Conservation (phyloP, 2,329 filamentous ascomycete genomes). For the Orbilia brochopaga region DNA sequence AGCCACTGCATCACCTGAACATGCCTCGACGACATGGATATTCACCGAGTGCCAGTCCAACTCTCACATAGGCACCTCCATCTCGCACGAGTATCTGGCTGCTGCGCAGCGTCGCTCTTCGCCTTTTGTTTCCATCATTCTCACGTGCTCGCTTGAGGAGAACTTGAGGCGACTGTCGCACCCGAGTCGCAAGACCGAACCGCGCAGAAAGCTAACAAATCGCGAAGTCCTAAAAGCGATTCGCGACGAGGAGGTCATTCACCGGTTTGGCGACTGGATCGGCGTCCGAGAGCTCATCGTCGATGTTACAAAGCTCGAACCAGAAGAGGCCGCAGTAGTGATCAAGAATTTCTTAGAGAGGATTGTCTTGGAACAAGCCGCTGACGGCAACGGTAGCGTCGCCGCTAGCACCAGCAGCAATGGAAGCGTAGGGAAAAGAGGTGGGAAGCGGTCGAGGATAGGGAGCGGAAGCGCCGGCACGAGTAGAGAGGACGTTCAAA, state of each 20-base stretch:
- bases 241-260: conserved; percentile 52
- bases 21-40: conserved; percentile 52
- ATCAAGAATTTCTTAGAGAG: conserved; percentile 47
- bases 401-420: background rate
- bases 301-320: conserved; percentile 53
- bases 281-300: conserved; percentile 52
- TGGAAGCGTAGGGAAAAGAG: conserved; percentile 18
- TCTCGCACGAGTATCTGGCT: conserved; percentile 52
- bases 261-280: conserved; percentile 53
- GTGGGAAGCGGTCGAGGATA: conserved; percentile 32
- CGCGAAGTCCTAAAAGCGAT: conserved; percentile 51
- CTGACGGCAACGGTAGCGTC: background rate
- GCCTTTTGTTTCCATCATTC: conserved; percentile 55
- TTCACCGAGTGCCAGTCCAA: conserved; percentile 54
- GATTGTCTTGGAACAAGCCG: conserved; percentile 31
- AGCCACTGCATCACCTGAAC: conserved; percentile 33
- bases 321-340: conserved; percentile 39
- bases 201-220: conserved; percentile 55
- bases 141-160: conserved; percentile 55
- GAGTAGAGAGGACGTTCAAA: conserved; percentile 44
- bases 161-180: conserved; percentile 52
- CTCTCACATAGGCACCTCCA: conserved; percentile 46
- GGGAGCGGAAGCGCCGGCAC: conserved; percentile 13
- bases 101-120: conserved; percentile 52
- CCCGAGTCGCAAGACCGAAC: conserved; percentile 40